Conservation (phyloP, 192 early-diverging fungal species). For the Jimgerdemannia lactiflua region DNA sequence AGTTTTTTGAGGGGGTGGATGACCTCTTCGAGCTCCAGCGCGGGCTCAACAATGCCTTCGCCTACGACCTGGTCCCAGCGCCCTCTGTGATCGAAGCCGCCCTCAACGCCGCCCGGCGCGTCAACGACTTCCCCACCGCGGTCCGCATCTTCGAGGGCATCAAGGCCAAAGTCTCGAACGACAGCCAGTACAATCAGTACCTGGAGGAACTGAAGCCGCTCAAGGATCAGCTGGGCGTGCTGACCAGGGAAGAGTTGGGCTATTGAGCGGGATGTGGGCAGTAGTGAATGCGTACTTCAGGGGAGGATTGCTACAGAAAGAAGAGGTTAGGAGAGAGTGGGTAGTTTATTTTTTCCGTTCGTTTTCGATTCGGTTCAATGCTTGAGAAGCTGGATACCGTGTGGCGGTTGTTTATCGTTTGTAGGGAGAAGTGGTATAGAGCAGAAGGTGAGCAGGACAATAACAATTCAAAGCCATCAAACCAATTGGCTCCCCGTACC, state of each 20-base stretch:
- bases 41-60: conserved; percentile 97
- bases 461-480: too few species aligned
- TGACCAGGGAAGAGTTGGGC: conserved; percentile 89
- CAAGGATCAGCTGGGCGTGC: conserved; percentile 83
- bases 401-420: too few species aligned
- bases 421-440: too few species aligned
- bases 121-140: conserved; percentile 93
- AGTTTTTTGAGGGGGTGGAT: conserved; percentile 82
- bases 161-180: conserved; percentile 85
- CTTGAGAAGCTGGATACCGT: too few species aligned
- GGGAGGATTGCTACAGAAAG: too few species aligned
- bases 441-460: too few species aligned
- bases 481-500: too few species aligned
- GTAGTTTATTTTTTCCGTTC: too few species aligned
- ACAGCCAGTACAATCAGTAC: conserved; percentile 88
- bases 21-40: conserved; percentile 98
- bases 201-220: conserved; percentile 84
- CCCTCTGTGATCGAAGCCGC: conserved; percentile 86
- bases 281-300: too few species aligned
- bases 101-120: conserved; percentile 84
- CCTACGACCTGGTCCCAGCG: conserved; percentile 93
- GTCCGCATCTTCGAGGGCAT: conserved; percentile 94
- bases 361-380: too few species aligned
- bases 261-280: conserved; percentile 32
- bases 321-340: too few species aligned